Evolutionary conservation across 495 filamentous ascomycete species (phyloP).

Genomic region (Neurospora sp.): DNA sequence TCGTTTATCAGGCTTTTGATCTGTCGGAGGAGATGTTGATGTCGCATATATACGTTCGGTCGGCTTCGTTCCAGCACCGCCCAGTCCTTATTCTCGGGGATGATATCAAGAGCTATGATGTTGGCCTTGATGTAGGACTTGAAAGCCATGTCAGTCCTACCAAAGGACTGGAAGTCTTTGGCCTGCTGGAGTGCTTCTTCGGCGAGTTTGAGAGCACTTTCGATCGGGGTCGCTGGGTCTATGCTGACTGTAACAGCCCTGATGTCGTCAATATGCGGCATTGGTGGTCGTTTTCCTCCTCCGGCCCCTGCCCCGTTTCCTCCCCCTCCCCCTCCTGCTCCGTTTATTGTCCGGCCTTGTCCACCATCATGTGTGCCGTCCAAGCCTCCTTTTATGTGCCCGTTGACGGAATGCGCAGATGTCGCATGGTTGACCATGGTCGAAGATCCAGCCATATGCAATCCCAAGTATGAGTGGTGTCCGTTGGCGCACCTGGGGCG

Average conservation of each 20-base stretch:
- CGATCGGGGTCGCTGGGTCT: slow-evolving; percentile 35
- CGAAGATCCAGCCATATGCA: slow-evolving; percentile 14
- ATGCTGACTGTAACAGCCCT: slow-evolving; percentile 36
- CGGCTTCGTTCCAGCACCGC: slow-evolving; percentile 14
- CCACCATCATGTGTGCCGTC: background rate
- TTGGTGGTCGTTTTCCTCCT: slow-evolving; percentile 26
- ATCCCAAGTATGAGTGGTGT: background rate
- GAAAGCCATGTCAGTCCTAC: slow-evolving; percentile 39
- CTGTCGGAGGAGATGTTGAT: slow-evolving; percentile 35
- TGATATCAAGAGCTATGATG: slow-evolving; percentile 59
- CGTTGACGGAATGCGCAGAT: background rate
- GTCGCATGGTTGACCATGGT: slow-evolving; percentile 10
- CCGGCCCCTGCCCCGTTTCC: background rate
- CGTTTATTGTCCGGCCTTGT: background rate
- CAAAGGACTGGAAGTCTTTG: slow-evolving; percentile 40
- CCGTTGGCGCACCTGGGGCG: background rate
- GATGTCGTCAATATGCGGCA: slow-evolving; percentile 69
- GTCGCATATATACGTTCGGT: slow-evolving; percentile 21
- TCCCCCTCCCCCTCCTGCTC: background rate
- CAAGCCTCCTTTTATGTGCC: background rate
- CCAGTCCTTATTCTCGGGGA: slow-evolving; percentile 35
- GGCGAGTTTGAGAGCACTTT: slow-evolving; percentile 38
- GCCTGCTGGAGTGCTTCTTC: slow-evolving; percentile 42
- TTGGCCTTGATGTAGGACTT: slow-evolving; percentile 71
- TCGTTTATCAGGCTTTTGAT: slow-evolving; percentile 23